A percentile compares a stretch with the other conserved stretches of the same genome.
These are phyloP conservation scores for Entomortierella lignicola DNA, from an alignment of 192 early-diverging fungal species.

Conservation along the genomic window DNA sequence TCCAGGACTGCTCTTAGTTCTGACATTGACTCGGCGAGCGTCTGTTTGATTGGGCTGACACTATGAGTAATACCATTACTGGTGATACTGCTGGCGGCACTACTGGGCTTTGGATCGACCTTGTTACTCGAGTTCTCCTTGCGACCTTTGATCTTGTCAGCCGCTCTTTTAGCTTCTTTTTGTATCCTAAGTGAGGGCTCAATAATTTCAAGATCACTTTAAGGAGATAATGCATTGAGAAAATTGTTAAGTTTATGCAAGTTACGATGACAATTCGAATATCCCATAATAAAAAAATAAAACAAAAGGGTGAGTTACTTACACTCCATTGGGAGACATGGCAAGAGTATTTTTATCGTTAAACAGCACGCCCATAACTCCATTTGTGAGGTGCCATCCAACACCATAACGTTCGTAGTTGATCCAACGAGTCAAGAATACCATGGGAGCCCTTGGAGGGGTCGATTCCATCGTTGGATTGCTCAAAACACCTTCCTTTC, in stretches of 20 bases:
- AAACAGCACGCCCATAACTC: conserved; percentile 85
- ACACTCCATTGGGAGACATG: conserved; percentile 68
- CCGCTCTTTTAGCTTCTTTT: neutral
- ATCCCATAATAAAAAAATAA: too few relatives aligned
- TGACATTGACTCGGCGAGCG: conserved; percentile 1
- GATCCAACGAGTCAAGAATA: conserved; percentile 93
- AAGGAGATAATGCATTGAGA: neutral
- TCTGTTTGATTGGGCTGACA: neutral
- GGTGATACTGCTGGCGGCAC: neutral
- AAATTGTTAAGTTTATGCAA: conserved; percentile 11
- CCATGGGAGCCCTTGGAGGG: conserved; percentile 25
- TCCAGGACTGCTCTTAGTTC: conserved; percentile 7
- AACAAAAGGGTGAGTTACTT: too few relatives aligned
- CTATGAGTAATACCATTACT: neutral
- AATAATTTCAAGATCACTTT: conserved; percentile 43
- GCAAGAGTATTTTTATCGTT: conserved; percentile 89
- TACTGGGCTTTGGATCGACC: neutral
- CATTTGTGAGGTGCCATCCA: conserved; percentile 89
- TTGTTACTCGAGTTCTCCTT: neutral
- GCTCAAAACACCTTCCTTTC: conserved; percentile 1
- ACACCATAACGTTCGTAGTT: conserved; percentile 91
- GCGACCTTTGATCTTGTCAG: neutral
- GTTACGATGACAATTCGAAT: too few relatives aligned
- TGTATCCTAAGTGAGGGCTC: neutral
- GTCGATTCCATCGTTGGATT: neutral